These are phyloP conservation scores for Gigaspora rosea DNA, from an alignment of 192 early-diverging fungal genomes.

Conservation along the genomic window DNA sequence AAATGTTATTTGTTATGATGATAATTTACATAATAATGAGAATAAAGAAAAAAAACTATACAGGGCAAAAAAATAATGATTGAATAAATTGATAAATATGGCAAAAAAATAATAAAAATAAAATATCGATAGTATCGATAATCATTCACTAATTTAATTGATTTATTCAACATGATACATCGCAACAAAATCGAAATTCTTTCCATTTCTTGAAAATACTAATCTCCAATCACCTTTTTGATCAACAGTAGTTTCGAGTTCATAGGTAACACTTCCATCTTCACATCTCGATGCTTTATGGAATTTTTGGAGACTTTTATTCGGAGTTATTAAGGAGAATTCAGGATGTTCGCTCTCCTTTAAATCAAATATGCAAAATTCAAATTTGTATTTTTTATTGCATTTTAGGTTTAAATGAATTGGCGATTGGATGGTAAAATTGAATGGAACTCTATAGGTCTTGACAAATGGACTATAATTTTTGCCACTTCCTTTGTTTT, in stretches of 20 bases:
- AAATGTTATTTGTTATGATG: too few relatives aligned
- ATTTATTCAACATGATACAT: constrained; percentile 10
- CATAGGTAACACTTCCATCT: constrained; percentile 3
- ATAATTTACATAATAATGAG: too few relatives aligned
- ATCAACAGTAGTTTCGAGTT: constrained; percentile 7
- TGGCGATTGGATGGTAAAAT: constrained; percentile 14
- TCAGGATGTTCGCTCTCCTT: neutral
- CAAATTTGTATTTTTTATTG: constrained; percentile 3
- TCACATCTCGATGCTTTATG: neutral
- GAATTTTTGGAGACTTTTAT: neutral
- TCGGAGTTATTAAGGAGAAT: constrained; percentile 14
- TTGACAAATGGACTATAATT: neutral
- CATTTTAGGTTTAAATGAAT: constrained; percentile 12
- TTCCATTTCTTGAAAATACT: neutral
- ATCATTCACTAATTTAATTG: neutral
- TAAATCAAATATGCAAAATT: constrained; percentile 22
- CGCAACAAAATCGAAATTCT: constrained; percentile 17
- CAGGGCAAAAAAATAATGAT: too few relatives aligned
- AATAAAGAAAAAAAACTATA: too few relatives aligned
- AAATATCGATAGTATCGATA: too few relatives aligned
- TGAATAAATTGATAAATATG: too few relatives aligned
- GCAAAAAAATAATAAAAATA: too few relatives aligned
- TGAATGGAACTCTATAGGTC: constrained; percentile 18
- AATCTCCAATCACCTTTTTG: constrained; percentile 25
- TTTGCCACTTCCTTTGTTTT: neutral